phyloP scores from a whole-genome alignment of 768 basidiomycete species.

The Coprinellus aureogranulatus region DNA sequence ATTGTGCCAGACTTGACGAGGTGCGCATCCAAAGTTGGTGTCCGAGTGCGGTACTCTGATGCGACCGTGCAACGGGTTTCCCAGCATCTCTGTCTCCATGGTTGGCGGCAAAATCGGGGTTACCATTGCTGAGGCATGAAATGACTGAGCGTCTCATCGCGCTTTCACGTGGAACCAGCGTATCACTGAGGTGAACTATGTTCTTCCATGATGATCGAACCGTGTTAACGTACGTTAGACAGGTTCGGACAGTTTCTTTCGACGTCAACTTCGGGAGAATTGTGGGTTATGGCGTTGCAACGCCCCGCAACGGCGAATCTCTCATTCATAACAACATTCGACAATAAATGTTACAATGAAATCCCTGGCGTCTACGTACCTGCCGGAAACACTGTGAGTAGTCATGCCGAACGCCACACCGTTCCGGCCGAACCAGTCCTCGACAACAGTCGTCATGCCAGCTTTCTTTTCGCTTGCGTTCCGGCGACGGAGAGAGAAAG shows the following conservation, averaged over 20 bases:
- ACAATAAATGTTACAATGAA: too few species aligned
- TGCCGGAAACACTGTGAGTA: too few species aligned
- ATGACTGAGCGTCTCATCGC: too few species aligned
- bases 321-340: not conserved
- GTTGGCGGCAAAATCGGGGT: slow-evolving; percentile 48
- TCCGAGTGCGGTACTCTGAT: not conserved
- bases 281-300: not conserved
- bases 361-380: too few species aligned
- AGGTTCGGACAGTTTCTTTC: not conserved
- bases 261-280: not conserved
- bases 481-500: not conserved
- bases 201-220: not conserved
- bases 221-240: not conserved
- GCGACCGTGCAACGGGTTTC: not conserved
- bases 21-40: slow-evolving; percentile 36
- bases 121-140: slow-evolving; percentile 26
- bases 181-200: not conserved
- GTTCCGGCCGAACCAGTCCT: not conserved
- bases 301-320: not conserved
- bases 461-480: not conserved
- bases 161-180: not conserved
- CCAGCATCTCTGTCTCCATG: slow-evolving; percentile 45
- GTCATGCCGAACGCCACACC: not conserved
- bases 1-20: slow-evolving; percentile 66
- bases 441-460: not conserved